Percentiles rank a stretch among this genome's conserved stretches.
phyloP scores from a whole-genome alignment of 805 yeast genomes.

The Groenewaldozyma salmanticensis region DNA sequence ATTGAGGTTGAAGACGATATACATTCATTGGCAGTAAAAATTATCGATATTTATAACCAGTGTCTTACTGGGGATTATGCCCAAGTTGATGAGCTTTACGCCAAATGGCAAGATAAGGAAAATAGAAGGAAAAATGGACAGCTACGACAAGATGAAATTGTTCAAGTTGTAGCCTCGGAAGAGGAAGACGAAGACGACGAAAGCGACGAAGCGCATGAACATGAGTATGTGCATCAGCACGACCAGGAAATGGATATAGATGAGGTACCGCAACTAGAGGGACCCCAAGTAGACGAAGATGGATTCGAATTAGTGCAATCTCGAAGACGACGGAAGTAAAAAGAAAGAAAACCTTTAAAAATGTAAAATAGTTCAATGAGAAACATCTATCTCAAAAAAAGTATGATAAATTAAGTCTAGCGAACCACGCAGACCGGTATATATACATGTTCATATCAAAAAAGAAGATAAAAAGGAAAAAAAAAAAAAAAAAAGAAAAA shows the following conservation, averaged over 20 bases:
- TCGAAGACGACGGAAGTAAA: slow-evolving; percentile 5
- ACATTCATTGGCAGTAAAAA: slow-evolving; percentile 38
- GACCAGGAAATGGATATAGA: slow-evolving; percentile 22
- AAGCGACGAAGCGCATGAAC: slow-evolving; percentile 29
- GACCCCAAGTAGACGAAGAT: slow-evolving; percentile 81
- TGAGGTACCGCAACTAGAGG: slow-evolving; percentile 20
- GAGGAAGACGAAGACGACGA: slow-evolving; percentile 36
- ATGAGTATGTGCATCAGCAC: slow-evolving; percentile 32
- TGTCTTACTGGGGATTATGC: slow-evolving; percentile 45
- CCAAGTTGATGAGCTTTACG: slow-evolving; percentile 50
- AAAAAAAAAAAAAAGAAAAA: too few species aligned
- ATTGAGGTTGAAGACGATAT: slow-evolving; percentile 88
- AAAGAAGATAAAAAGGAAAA: neutral
- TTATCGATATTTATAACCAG: slow-evolving; percentile 58
- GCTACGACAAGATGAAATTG: slow-evolving; percentile 10
- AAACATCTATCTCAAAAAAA: neutral
- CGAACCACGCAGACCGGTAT: too few species aligned
- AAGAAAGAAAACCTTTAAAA: neutral
- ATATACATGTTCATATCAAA: too few species aligned
- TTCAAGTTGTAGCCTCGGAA: slow-evolving; percentile 50
- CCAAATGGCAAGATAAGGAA: slow-evolving; percentile 48
- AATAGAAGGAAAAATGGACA: slow-evolving; percentile 26
- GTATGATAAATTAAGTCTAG: too few species aligned
- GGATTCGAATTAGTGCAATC: slow-evolving; percentile 80
- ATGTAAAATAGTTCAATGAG: neutral